Evolutionary conservation across 768 basidiomycete species (phyloP), one percentile per base, ranked within the genome.

Genomic region (Phlegmacium glaucopus): DNA sequence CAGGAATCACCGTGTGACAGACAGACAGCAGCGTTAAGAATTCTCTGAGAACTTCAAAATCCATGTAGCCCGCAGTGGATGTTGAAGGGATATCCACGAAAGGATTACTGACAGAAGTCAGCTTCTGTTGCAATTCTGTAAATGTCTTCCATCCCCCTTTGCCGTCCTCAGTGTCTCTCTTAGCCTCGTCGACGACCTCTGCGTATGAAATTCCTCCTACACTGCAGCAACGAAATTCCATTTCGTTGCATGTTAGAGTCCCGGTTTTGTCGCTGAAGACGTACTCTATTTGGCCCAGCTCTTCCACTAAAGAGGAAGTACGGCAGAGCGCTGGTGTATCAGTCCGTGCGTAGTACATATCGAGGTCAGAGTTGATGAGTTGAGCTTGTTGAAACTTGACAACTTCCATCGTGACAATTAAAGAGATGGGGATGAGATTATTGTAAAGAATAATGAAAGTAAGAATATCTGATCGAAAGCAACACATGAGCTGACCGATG

Each of bases 381-480:
- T 90, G 87, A 1, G 96, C 94, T 70, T 98, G 96, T 64, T 96
- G 94, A 61, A 87, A 98, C 65, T 97, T 97, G 71, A 99, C 96
- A 28, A 98, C 89, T 72, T 99, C 96, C 88, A 98, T 98, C 4
- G 96, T 98, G 57, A 99, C 96, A 58, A 98, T 95, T 56, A 99
- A 84, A 47, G 95, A 98, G 60, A 99, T 99, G 4, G 95, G 95
- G 51, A 99, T 98, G 57, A 99, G 78, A 71, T 98, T 99, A 74
- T 97, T 98, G 76, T 97, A 98, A 34, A 97, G 77, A 66, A 99
- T 95, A 67, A 98, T 90, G 73, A 97, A 99, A 9, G 96, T 98
- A 32, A 99, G 77, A 48, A 98, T 92, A 65, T 99, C 95, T 91
- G 56, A 48, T 6, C 50, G 50, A 52, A 51, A 40, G 43, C 7